A percentile compares a stretch with the other conserved stretches of the same genome.
These are phyloP conservation scores for Thermomyces lanuginosus DNA, from an alignment of 2,329 filamentous ascomycete species.

Conservation along the genomic window DNA sequence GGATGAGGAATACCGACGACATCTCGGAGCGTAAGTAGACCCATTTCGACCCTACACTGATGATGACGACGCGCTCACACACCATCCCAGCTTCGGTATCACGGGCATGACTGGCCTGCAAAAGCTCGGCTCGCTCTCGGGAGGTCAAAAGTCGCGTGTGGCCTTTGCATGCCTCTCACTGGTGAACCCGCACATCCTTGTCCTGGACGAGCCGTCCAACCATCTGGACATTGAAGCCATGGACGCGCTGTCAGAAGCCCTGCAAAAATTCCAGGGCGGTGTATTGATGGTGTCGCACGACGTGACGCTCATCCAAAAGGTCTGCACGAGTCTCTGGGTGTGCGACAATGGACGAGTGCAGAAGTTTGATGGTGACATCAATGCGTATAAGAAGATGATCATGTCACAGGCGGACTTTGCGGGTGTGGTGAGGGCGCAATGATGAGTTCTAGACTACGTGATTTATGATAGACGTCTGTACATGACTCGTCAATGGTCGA, in stretches of 20 bases:
- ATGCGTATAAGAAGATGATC: constrained; percentile 96
- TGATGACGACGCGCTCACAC: constrained; percentile 2
- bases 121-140: constrained; percentile 85
- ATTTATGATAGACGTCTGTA: too few species aligned
- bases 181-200: constrained; percentile 88
- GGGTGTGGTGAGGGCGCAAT: constrained; percentile 48
- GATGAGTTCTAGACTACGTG: too few species aligned
- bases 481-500: too few species aligned
- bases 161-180: constrained; percentile 93
- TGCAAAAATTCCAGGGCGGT: constrained; percentile 78
- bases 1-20: constrained; percentile 91
- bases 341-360: constrained; percentile 88
- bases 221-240: constrained; percentile 98
- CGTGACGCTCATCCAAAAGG: constrained; percentile 93
- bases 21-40: constrained; percentile 63
- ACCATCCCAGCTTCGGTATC: constrained; percentile 40
- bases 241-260: constrained; percentile 77
- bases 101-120: constrained; percentile 94
- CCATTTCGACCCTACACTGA: constrained; percentile 4
- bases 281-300: constrained; percentile 99
- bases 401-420: constrained; percentile 71
- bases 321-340: constrained; percentile 90
- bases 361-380: constrained; percentile 89
- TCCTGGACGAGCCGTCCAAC: constrained; percentile 96
- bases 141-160: constrained; percentile 95